Evolutionary conservation across 371 early-diverging fungal species (phyloP).

Genomic region (Mucor saturninus): DNA sequence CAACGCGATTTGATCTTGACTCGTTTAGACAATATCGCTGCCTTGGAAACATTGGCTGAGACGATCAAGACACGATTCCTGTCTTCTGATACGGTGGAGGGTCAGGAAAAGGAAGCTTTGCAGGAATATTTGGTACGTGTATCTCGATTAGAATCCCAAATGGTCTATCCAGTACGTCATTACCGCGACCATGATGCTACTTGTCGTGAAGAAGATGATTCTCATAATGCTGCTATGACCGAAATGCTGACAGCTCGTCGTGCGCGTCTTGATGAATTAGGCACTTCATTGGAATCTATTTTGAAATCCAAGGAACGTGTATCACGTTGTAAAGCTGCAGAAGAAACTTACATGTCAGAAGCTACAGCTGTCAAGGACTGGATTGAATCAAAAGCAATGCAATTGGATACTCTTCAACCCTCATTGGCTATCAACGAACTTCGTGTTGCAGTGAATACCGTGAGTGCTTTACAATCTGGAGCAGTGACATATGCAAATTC

Average conservation of each 20-base stretch:
- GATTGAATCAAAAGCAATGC: constrained; percentile 22
- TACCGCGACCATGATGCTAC: constrained; percentile 18
- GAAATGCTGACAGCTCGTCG: constrained; percentile 40
- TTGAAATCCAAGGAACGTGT: constrained; percentile 36
- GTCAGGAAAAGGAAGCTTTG: constrained; percentile 9
- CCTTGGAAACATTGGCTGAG: constrained; percentile 24
- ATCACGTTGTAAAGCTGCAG: constrained; percentile 40
- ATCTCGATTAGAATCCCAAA: constrained; percentile 8
- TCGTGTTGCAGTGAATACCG: not conserved
- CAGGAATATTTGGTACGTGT: constrained; percentile 14
- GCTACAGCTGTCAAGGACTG: constrained; percentile 36
- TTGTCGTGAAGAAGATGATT: constrained; percentile 23
- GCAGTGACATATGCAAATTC: constrained; percentile 15
- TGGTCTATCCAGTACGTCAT: constrained; percentile 33
- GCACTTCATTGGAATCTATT: constrained; percentile 29
- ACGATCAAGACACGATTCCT: constrained; percentile 20
- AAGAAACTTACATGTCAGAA: constrained; percentile 40
- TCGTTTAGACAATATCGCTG: constrained; percentile 5
- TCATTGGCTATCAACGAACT: constrained; percentile 2
- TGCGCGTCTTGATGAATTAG: constrained; percentile 32
- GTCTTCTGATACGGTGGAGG: constrained; percentile 14
- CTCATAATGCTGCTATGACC: constrained; percentile 28
- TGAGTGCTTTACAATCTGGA: constrained; percentile 12
- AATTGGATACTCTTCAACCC: not conserved
- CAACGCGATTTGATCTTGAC: constrained; percentile 10